phyloP scores from a whole-genome alignment of 23 red algal genomes.

The Gracilaria caudata region DNA sequence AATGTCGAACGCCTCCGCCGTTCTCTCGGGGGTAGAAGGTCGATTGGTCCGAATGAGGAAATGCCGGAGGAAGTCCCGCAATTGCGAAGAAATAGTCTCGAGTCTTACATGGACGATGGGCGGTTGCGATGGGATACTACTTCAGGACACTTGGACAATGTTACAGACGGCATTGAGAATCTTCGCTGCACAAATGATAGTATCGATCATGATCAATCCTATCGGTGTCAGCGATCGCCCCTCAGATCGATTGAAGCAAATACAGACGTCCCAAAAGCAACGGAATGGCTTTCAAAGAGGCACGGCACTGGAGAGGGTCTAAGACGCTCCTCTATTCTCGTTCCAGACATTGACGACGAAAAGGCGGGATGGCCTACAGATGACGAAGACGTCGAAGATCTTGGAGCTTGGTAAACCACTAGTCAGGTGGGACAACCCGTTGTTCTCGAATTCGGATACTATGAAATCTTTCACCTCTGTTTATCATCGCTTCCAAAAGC shows the following conservation, averaged over 20 bases:
- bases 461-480: background rate
- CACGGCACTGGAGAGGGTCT: background rate
- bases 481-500: background rate
- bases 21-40: constrained; percentile 33
- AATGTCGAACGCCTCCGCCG: constrained; percentile 38
- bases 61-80: constrained; percentile 28
- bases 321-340: constrained; percentile 15
- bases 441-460: background rate
- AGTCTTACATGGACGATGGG: constrained; percentile 26
- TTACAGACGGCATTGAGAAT: background rate
- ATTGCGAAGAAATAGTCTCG: constrained; percentile 19
- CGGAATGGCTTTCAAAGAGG: constrained; percentile 16
- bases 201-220: background rate
- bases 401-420: constrained; percentile 32
- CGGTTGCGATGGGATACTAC: background rate
- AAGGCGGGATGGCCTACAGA: constrained; percentile 30
- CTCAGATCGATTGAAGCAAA: constrained; percentile 23
- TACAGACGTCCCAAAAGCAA: constrained; percentile 8
- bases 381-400: constrained; percentile 54
- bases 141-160: background rate
- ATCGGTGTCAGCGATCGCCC: constrained; percentile 4
- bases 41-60: constrained; percentile 33
- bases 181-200: background rate
- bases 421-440: background rate
- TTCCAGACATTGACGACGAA: constrained; percentile 39